Evolutionary conservation across 139 green algal genomes (phyloP).

Genomic region (Chlorella sorokiniana): DNA sequence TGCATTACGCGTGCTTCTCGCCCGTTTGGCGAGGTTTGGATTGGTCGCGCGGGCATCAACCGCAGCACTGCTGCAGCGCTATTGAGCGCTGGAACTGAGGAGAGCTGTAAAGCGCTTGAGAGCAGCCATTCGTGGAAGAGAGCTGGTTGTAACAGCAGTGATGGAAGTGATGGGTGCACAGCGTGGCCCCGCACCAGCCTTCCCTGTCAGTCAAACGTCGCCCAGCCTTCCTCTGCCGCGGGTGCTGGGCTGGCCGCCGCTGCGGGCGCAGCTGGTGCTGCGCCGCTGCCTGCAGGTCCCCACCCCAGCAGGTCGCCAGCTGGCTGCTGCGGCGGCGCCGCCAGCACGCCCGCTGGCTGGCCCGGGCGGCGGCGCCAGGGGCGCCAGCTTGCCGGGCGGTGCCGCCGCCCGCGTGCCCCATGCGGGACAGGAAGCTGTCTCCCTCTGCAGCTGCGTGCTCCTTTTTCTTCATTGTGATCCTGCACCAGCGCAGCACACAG

Average conservation of each 20-base stretch:
- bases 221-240: constrained; percentile 22
- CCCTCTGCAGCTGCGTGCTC: constrained; percentile 8
- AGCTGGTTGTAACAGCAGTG: too few species aligned
- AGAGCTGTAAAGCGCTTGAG: too few species aligned
- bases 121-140: too few species aligned
- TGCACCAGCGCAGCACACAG: not conserved
- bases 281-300: not conserved
- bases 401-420: constrained; percentile 2
- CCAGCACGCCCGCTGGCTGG: not conserved
- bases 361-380: constrained; percentile 22
- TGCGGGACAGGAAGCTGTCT: constrained; percentile 43
- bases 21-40: too few species aligned
- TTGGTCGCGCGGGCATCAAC: too few species aligned
- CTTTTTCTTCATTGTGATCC: constrained; percentile 41
- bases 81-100: too few species aligned
- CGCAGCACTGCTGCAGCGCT: too few species aligned
- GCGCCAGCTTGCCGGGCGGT: not conserved
- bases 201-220: constrained; percentile 41
- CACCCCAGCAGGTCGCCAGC: constrained; percentile 13
- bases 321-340: not conserved
- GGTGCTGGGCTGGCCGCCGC: not conserved
- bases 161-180: too few species aligned
- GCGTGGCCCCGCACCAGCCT: too few species aligned
- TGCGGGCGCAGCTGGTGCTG: not conserved
- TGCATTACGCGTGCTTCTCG: too few species aligned